A percentile compares a stretch with the other conserved stretches of the same genome.
These are phyloP conservation scores for Drosera spatulata DNA, from an alignment of 179 eudicot species.

Conservation along the genomic window DNA sequence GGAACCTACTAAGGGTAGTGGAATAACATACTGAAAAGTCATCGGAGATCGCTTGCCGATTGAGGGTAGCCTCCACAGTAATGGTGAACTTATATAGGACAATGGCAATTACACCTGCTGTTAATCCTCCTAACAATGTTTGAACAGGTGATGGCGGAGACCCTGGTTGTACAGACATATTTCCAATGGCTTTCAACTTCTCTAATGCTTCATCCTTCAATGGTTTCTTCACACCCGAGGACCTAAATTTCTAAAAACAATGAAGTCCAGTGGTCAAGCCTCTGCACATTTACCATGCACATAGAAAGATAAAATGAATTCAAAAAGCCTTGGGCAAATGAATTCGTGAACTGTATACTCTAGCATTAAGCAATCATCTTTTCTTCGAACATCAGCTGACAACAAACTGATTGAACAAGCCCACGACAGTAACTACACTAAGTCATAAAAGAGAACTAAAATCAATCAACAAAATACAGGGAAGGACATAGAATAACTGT, in stretches of 20 bases:
- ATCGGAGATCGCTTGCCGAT: slow-evolving; percentile 71
- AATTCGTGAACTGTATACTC: too few species aligned
- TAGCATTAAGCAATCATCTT: too few species aligned
- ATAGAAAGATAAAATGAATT: too few species aligned
- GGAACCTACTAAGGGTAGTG: not conserved
- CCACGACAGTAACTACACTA: too few species aligned
- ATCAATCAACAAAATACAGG: too few species aligned
- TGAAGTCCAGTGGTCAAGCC: too few species aligned
- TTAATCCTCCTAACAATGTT: slow-evolving; percentile 62
- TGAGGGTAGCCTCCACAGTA: slow-evolving; percentile 71
- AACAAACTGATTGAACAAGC: too few species aligned
- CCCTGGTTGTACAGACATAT: slow-evolving; percentile 28
- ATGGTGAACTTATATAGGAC: slow-evolving; percentile 81
- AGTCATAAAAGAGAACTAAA: too few species aligned
- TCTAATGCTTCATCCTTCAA: slow-evolving; percentile 85
- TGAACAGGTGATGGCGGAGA: slow-evolving; percentile 61
- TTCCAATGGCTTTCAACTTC: slow-evolving; percentile 65
- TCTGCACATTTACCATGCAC: too few species aligned
- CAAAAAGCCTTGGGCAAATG: too few species aligned
- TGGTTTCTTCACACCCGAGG: slow-evolving; percentile 56
- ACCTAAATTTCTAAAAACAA: slow-evolving; percentile 27
- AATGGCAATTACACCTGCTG: slow-evolving; percentile 80
- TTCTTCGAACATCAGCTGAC: too few species aligned
- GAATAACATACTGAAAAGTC: slow-evolving; percentile 52
- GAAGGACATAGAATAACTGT: too few species aligned